Evolutionary conservation across 2,329 filamentous ascomycete genomes (phyloP), one percentile per base, ranked within the genome.

Genomic region (Trichophyton schoenleinii): DNA sequence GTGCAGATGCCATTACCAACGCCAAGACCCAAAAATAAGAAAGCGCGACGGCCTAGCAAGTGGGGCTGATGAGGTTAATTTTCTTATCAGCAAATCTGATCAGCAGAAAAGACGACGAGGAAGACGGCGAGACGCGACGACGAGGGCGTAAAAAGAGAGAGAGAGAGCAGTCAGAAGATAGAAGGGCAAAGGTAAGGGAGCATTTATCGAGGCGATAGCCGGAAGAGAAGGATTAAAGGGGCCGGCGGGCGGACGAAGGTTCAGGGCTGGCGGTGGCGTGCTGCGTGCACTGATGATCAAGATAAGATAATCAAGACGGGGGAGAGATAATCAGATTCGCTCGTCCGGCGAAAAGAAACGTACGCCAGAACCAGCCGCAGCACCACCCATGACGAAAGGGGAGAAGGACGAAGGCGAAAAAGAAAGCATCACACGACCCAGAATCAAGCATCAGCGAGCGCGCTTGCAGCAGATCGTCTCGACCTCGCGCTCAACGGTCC

Each of bases 41-140:
- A 58, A 20, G 55, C 41, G 28, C 52, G 28, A n/a, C 22, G 28
- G 49, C 22, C 15, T 55, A 36, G 3, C 3, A 34, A 55, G 52
- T 55, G 52, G 52, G 52, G 52, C 52, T 55, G 52, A 55, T 55
- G 52, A 55, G 31, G 52, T 55, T 36, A 34, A 53, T 20, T 55
- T 34, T 55, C n/a, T 55, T 52, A 52, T 52, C 46, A 52, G 46
- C 52, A 57, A 57, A 38, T 57, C 31, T 36, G 53, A 58, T 44
- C 28, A 25, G 7, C 18, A 18, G 41, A n/a, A n/a, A 38, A 18
- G 31, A 22, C 28, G 38, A 58, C 13, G 38, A 42, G 52, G 38
- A 3, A 25, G 34, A 20, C 15, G 34, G n/a, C 4, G 9, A 25
- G 31, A 57, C 3, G 34, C 20, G 28, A 38, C 4, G 31, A 58